Conservation (phyloP, 2,329 filamentous ascomycete species). For the Pestalotiopsis sp. region DNA sequence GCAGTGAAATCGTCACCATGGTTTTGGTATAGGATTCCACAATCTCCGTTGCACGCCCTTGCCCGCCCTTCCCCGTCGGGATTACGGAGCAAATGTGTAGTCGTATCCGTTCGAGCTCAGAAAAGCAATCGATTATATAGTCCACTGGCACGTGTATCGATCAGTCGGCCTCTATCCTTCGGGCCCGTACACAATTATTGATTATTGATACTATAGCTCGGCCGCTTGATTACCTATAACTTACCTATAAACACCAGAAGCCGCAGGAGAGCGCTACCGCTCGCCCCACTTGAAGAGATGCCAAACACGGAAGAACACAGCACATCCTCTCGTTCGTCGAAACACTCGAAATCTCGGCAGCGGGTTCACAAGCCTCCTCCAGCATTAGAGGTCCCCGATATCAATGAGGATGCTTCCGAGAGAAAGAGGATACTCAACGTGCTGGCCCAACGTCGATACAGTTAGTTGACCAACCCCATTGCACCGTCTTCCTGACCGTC, state of each 20-base stretch:
- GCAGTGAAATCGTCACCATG: neutral
- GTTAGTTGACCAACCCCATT: conserved; percentile 30
- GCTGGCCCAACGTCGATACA: conserved; percentile 56
- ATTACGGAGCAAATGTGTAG: neutral
- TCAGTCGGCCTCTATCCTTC: neutral
- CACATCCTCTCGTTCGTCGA: neutral
- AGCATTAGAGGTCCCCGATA: conserved; percentile 46
- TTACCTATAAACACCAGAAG: neutral
- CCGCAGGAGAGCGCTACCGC: neutral
- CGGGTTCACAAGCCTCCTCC: conserved; percentile 42
- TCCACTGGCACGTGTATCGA: neutral
- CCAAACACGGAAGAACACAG: neutral
- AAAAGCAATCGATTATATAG: neutral
- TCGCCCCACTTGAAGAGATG: neutral
- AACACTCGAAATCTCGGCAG: conserved; percentile 35
- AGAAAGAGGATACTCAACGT: conserved; percentile 57
- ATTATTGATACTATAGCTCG: neutral
- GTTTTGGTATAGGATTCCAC: neutral
- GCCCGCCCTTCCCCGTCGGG: neutral
- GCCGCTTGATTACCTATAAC: neutral
- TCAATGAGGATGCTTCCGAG: conserved; percentile 53
- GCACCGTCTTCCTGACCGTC: neutral
- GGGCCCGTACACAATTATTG: neutral
- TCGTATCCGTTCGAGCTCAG: neutral
- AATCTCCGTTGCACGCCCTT: neutral